These are phyloP conservation scores for Claviceps citrina DNA, from an alignment of 2,329 filamentous ascomycete species.

Conservation along the genomic window DNA sequence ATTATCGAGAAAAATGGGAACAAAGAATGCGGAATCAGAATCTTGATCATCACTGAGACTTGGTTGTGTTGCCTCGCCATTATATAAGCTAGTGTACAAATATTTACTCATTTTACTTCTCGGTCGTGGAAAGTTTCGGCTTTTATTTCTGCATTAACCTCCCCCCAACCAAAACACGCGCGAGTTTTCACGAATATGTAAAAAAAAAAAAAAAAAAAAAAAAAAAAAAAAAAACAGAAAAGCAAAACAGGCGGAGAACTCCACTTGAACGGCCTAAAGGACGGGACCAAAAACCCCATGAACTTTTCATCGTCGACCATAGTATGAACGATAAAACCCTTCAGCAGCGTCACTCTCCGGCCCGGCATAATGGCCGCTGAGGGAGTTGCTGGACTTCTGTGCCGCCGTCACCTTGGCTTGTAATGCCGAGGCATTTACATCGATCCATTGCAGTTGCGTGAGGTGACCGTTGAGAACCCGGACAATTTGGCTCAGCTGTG, in stretches of 20 bases:
- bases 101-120: conserved; percentile 14
- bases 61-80: conserved; percentile 10
- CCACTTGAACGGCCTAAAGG: neutral
- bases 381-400: conserved; percentile 58
- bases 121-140: conserved; percentile 6
- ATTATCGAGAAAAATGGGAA: neutral
- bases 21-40: conserved; percentile 6
- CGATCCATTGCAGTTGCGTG: conserved; percentile 83
- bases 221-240: neutral
- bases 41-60: conserved; percentile 9
- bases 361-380: conserved; percentile 41
- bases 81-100: conserved; percentile 25
- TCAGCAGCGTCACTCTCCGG: conserved; percentile 60
- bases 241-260: too few species aligned
- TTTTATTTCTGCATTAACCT: conserved; percentile 5
- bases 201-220: neutral
- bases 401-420: conserved; percentile 70
- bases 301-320: conserved; percentile 48
- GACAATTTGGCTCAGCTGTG: conserved; percentile 85
- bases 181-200: too few species aligned
- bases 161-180: neutral
- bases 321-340: conserved; percentile 81
- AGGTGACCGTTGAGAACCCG: conserved; percentile 89
- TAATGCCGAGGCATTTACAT: conserved; percentile 65
- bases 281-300: neutral